Conservation (phyloP, 1,139 yeast genomes). For the Yamadazyma dendronema region DNA sequence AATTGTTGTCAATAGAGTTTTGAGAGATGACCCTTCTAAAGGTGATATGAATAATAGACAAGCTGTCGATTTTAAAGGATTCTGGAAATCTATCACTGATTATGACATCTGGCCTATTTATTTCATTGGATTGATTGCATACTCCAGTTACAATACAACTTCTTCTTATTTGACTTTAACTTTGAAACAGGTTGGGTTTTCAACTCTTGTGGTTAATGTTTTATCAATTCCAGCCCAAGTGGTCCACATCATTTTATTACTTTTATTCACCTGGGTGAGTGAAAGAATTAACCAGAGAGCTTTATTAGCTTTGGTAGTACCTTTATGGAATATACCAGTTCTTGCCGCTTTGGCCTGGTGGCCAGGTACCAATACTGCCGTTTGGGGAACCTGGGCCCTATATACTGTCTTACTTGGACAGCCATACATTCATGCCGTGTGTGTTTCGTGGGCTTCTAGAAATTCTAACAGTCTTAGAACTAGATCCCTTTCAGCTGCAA, state of each 20-base stretch:
- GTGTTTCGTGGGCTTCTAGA: conserved; percentile 59
- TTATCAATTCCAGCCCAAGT: conserved; percentile 52
- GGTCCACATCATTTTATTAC: conserved; percentile 35
- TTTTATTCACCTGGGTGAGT: conserved; percentile 38
- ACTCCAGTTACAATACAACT: conserved; percentile 42
- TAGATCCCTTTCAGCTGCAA: conserved; percentile 59
- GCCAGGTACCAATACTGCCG: conserved; percentile 43
- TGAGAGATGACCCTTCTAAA: conserved; percentile 68
- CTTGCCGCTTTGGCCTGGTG: conserved; percentile 48
- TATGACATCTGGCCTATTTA: conserved; percentile 63
- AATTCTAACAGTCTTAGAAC: conserved; percentile 60
- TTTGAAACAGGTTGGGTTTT: conserved; percentile 52
- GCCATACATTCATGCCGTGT: conserved; percentile 52
- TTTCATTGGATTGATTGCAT: conserved; percentile 47
- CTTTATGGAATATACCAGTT: conserved; percentile 37
- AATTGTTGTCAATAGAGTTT: conserved; percentile 58
- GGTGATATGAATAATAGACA: conserved; percentile 70
- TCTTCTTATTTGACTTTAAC: conserved; percentile 51
- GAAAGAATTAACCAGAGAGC: conserved; percentile 40
- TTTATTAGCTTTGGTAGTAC: conserved; percentile 29
- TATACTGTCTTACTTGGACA: conserved; percentile 48
- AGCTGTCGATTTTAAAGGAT: conserved; percentile 40
- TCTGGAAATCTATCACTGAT: conserved; percentile 45
- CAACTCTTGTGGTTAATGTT: conserved; percentile 53
- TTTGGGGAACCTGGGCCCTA: conserved; percentile 55